These are phyloP conservation scores for Conticribra guillardii DNA, from an alignment of 108 stramenopile species.

Conservation along the genomic window DNA sequence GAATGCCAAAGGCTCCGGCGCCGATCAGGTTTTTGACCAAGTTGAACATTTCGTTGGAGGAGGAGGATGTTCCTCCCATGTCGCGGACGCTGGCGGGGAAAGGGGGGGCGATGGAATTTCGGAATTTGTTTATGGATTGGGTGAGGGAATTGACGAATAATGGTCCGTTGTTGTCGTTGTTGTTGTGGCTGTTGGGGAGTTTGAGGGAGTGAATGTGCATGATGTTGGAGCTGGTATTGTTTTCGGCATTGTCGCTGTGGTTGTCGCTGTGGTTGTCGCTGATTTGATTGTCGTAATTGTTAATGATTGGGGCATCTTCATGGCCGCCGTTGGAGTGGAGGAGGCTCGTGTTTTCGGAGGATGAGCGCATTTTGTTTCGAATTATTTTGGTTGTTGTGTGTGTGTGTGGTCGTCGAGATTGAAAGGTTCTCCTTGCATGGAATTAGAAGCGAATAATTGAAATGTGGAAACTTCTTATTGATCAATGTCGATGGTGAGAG, in stretches of 20 bases:
- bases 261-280: neutral
- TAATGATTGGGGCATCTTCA: neutral
- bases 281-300: neutral
- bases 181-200: too few species aligned
- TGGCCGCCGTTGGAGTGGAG: neutral
- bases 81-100: constrained; percentile 24
- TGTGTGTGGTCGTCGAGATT: too few species aligned
- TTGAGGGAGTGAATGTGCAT: neutral
- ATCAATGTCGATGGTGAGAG: too few species aligned
- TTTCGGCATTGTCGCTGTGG: neutral
- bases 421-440: too few species aligned
- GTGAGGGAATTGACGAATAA: too few species aligned
- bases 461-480: too few species aligned
- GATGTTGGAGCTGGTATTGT: too few species aligned
- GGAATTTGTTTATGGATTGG: neutral
- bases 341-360: neutral
- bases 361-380: neutral
- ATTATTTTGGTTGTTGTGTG: too few species aligned
- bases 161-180: too few species aligned
- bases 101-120: constrained; percentile 4
- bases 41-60: constrained; percentile 65
- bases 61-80: constrained; percentile 43
- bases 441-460: too few species aligned
- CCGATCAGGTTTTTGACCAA: constrained; percentile 88
- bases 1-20: constrained; percentile 84